Evolutionary conservation across 2,329 filamentous ascomycete genomes (phyloP).

Genomic region (Penicillium occitanis): DNA sequence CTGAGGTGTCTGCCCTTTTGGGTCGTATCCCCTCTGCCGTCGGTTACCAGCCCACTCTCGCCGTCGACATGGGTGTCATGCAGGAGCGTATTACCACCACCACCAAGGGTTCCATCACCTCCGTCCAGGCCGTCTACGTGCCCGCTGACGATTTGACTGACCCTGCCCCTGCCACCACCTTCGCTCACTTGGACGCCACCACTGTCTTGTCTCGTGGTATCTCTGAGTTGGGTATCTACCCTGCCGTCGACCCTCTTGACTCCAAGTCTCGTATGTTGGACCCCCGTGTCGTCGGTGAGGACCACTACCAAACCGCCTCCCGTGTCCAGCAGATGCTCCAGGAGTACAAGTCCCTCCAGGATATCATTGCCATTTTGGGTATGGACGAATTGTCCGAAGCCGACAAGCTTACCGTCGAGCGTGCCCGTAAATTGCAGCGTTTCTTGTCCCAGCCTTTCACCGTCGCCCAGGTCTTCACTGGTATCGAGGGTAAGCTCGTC

Average conservation of each 20-base stretch:
- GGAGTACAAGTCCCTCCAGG: slow-evolving; percentile 99
- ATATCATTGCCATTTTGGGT: slow-evolving; percentile 99
- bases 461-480: slow-evolving; percentile 67
- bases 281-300: slow-evolving; percentile 95
- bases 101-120: slow-evolving; percentile 99
- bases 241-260: slow-evolving; percentile 98
- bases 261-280: slow-evolving; percentile 99
- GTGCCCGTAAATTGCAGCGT: slow-evolving; percentile 99
- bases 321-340: slow-evolving; percentile 99
- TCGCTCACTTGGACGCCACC: slow-evolving; percentile 99
- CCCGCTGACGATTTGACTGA: slow-evolving; percentile 99
- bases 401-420: slow-evolving; percentile 99
- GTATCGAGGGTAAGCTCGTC: slow-evolving; percentile 95
- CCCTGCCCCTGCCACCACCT: slow-evolving; percentile 98
- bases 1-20: slow-evolving; percentile 97
- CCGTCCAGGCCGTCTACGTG: slow-evolving; percentile 99
- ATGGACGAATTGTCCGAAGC: slow-evolving; percentile 99
- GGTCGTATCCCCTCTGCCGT: slow-evolving; percentile 99
- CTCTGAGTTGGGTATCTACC: slow-evolving; percentile 99
- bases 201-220: slow-evolving; percentile 99
- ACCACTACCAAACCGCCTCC: slow-evolving; percentile 94
- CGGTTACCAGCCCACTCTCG: slow-evolving; percentile 99
- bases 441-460: slow-evolving; percentile 99
- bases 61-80: slow-evolving; percentile 98
- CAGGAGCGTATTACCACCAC: slow-evolving; percentile 99